Conservation (phyloP, 805 yeast genomes). For the Candida hungchunana region DNA sequence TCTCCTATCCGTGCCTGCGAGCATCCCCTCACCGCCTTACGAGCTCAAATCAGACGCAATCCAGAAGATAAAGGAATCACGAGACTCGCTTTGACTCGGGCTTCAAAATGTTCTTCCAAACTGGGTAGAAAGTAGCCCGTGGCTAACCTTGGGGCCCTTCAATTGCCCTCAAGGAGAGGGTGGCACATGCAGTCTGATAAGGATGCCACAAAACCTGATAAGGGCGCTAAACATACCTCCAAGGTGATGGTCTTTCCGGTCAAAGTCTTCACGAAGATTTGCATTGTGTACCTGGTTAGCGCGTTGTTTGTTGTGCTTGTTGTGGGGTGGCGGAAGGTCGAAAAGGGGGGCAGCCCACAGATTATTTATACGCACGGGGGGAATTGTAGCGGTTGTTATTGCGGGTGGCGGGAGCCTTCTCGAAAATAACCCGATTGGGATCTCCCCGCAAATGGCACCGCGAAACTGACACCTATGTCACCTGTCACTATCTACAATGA, state of each 20-base stretch:
- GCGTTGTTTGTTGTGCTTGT: conserved; percentile 3
- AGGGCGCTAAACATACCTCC: conserved; percentile 37
- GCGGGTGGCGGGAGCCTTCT: conserved; percentile 4
- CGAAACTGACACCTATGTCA: conserved; percentile 2
- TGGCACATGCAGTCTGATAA: conserved; percentile 11
- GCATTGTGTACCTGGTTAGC: conserved; percentile 47
- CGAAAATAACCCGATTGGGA: conserved; percentile 1
- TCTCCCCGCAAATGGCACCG: background rate
- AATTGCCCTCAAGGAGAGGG: background rate
- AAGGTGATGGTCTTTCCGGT: conserved; percentile 89
- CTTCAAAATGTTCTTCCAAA: background rate
- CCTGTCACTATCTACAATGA: too few relatives aligned
- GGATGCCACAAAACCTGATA: conserved; percentile 13
- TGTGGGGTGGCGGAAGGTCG: conserved; percentile 1
- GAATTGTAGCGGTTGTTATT: conserved; percentile 8
- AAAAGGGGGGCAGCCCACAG: conserved; percentile 10
- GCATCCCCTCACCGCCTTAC: background rate
- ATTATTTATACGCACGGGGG: conserved; percentile 8
- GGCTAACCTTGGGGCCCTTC: background rate
- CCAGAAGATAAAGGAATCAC: too few relatives aligned
- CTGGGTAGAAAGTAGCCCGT: background rate
- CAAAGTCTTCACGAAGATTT: conserved; percentile 84
- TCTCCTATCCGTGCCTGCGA: background rate
- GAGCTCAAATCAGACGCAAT: background rate
- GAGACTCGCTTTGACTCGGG: too few relatives aligned